Conservation (phyloP, 139 green algal species). For the Gonium pectorale region DNA sequence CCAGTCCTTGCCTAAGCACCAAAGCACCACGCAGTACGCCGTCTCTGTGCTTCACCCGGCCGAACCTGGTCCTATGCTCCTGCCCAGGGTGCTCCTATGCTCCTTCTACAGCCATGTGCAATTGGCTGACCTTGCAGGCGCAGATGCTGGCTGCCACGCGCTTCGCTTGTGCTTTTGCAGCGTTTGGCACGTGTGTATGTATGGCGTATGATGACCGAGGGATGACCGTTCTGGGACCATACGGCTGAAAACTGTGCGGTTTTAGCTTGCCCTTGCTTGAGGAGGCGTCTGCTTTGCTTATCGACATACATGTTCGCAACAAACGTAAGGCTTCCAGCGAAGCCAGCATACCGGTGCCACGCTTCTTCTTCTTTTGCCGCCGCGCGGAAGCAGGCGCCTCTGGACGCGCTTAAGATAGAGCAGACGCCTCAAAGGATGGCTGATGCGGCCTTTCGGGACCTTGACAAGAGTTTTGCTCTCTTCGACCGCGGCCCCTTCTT, state of each 20-base stretch:
- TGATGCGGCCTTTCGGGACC: too few relatives aligned
- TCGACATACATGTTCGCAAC: too few relatives aligned
- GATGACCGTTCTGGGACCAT: too few relatives aligned
- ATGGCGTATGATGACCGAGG: neutral
- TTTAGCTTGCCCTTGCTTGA: too few relatives aligned
- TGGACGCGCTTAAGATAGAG: too few relatives aligned
- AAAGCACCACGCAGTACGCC: neutral
- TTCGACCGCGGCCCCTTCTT: too few relatives aligned
- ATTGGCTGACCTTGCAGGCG: neutral
- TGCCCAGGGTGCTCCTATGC: neutral
- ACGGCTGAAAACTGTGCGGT: neutral
- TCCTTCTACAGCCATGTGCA: neutral
- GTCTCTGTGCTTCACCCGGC: neutral
- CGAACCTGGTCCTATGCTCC: neutral
- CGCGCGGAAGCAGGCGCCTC: too few relatives aligned
- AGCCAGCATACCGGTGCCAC: neutral
- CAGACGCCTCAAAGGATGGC: too few relatives aligned
- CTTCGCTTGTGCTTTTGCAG: neutral
- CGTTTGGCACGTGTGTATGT: neutral
- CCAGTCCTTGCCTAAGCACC: conserved; percentile 11
- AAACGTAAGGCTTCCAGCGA: neutral
- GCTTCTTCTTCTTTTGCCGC: neutral
- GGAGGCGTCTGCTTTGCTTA: conserved; percentile 1
- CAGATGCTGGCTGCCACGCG: neutral
- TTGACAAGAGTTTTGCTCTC: too few relatives aligned